These are phyloP conservation scores for Vigna angularis DNA, from an alignment of 306 rosid genomes.

Conservation along the genomic window DNA sequence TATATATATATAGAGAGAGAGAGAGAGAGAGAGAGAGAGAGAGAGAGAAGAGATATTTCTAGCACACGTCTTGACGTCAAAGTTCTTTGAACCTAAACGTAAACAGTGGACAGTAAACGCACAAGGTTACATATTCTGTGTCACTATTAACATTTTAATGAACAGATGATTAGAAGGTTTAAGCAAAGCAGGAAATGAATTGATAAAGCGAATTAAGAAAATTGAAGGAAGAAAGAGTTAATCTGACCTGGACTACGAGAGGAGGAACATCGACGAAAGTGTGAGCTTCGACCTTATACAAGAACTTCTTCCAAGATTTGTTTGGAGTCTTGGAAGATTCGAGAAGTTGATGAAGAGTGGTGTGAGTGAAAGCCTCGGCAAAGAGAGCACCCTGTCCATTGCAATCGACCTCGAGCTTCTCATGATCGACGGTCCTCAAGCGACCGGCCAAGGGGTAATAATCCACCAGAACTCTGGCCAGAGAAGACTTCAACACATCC, in stretches of 20 bases:
- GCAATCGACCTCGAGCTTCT: constrained; percentile 75
- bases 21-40: too few species aligned
- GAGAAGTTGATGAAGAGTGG: constrained; percentile 61
- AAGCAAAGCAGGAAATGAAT: too few species aligned
- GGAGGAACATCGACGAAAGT: constrained; percentile 80
- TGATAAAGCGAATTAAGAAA: neutral
- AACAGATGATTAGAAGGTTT: neutral
- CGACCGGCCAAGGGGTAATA: constrained; percentile 88
- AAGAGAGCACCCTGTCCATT: constrained; percentile 79
- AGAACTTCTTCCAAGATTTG: constrained; percentile 71
- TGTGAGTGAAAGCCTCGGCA: constrained; percentile 71
- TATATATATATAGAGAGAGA: too few species aligned
- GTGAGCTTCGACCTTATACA: constrained; percentile 56
- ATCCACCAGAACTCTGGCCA: constrained; percentile 60
- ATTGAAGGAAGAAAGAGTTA: too few species aligned
- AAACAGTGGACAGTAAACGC: neutral
- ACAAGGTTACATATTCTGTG: neutral
- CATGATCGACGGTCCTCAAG: constrained; percentile 52
- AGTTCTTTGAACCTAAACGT: neutral
- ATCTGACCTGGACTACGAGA: constrained; percentile 71
- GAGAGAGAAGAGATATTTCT: too few species aligned
- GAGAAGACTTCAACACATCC: constrained; percentile 56
- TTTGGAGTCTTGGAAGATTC: constrained; percentile 58
- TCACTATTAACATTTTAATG: neutral
- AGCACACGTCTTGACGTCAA: neutral